A percentile compares a stretch with the other conserved stretches of the same genome.
These are phyloP conservation scores for Ilyonectria destructans DNA, from an alignment of 2,329 filamentous ascomycete genomes.

Conservation along the genomic window DNA sequence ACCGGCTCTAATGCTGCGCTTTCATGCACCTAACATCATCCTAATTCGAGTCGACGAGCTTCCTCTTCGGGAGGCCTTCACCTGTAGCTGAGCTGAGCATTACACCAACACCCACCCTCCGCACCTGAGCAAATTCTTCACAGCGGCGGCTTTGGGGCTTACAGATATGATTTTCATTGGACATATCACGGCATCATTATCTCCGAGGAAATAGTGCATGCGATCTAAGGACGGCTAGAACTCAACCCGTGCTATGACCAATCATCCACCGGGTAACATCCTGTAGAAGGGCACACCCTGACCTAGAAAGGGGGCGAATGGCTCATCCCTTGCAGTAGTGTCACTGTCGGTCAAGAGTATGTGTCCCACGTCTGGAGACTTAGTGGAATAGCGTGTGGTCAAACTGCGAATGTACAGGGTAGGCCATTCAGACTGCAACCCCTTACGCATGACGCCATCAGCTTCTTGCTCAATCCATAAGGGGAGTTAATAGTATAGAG, in stretches of 20 bases:
- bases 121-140: background rate
- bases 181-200: background rate
- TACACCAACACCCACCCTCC: background rate
- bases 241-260: background rate
- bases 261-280: constrained; percentile 9
- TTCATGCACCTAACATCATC: constrained; percentile 5
- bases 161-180: constrained; percentile 2
- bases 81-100: background rate
- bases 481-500: background rate
- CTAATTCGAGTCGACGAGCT: constrained; percentile 11
- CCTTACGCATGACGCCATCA: background rate
- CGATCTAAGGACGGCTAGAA: constrained; percentile 8
- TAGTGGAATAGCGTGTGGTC: background rate
- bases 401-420: background rate
- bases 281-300: background rate
- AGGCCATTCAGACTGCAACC: background rate
- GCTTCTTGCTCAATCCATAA: background rate
- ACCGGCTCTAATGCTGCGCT: background rate
- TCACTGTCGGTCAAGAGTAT: background rate
- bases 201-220: constrained; percentile 7
- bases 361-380: background rate
- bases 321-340: background rate
- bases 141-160: constrained; percentile 3
- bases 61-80: background rate
- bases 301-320: background rate